Evolutionary conservation across 1,284 basidiomycete genomes (phyloP).

Genomic region (Taiwanofungus camphoratus): DNA sequence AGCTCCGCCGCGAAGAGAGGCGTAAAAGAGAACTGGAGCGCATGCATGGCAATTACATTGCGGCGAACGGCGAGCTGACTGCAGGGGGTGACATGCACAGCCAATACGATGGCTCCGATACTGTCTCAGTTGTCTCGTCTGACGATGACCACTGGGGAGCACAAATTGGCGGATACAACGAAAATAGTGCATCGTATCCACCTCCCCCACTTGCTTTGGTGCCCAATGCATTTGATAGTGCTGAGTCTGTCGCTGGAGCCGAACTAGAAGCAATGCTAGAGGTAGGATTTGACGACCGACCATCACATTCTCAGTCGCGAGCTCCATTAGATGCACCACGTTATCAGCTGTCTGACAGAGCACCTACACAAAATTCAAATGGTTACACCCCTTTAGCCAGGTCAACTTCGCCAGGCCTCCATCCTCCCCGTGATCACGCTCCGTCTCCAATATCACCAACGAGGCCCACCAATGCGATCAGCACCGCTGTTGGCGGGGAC

Average conservation of each 20-base stretch:
- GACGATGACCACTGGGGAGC: conserved; percentile 93
- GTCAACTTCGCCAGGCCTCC: conserved; percentile 39
- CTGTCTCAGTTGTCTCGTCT: conserved; percentile 74
- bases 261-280: conserved; percentile 90
- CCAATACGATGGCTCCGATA: conserved; percentile 69
- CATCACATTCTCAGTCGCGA: conserved; percentile 30
- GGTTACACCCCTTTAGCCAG: conserved; percentile 54
- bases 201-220: conserved; percentile 76
- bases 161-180: conserved; percentile 86
- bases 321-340: conserved; percentile 35
- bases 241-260: conserved; percentile 61
- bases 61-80: conserved; percentile 55
- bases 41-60: conserved; percentile 59
- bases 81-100: conserved; percentile 51
- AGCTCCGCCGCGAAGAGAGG: conserved; percentile 85
- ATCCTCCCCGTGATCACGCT: conserved; percentile 6
- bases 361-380: conserved; percentile 35
- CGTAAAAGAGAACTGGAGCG: conserved; percentile 77
- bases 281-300: conserved; percentile 74
- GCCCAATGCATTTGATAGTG: conserved; percentile 43
- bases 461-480: conserved; percentile 27
- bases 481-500: conserved; percentile 32
- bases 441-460: conserved; percentile 45
- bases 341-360: conserved; percentile 56
- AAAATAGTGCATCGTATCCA: conserved; percentile 70